phyloP scores from a whole-genome alignment of 805 yeast species.

The Spathaspora boniae region DNA sequence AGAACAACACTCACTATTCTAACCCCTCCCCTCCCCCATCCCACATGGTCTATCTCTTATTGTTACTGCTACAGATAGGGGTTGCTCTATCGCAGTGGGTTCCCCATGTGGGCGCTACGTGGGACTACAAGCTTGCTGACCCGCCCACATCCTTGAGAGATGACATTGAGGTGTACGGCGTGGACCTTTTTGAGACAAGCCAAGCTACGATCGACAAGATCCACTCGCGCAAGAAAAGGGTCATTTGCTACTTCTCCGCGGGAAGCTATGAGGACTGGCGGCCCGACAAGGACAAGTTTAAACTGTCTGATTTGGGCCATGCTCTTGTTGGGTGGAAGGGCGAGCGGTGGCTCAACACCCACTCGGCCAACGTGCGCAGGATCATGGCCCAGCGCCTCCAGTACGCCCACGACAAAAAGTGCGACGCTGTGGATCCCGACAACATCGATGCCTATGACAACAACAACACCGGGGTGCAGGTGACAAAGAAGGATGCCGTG shows the following conservation, averaged over 20 bases:
- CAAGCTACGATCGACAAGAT: slow-evolving; percentile 11
- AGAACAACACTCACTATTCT: too few species aligned
- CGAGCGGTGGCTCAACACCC: slow-evolving; percentile 23
- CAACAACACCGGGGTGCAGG: slow-evolving; percentile 22
- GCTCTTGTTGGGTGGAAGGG: slow-evolving; percentile 25
- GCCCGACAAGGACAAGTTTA: slow-evolving; percentile 17
- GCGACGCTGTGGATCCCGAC: slow-evolving; percentile 30
- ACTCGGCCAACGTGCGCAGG: slow-evolving; percentile 15
- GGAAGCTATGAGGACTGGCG: slow-evolving; percentile 29
- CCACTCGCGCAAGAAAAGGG: slow-evolving; percentile 17
- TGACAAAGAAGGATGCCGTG: slow-evolving; percentile 19
- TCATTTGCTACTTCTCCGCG: slow-evolving; percentile 28
- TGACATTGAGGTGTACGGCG: slow-evolving; percentile 17
- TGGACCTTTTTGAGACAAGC: slow-evolving; percentile 18
- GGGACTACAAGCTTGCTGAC: slow-evolving; percentile 19
- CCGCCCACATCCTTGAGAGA: slow-evolving; percentile 10
- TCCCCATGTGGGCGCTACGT: slow-evolving; percentile 12
- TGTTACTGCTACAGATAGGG: too few species aligned
- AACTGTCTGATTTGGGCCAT: slow-evolving; percentile 18
- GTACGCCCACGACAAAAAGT: slow-evolving; percentile 16
- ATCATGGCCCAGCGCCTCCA: slow-evolving; percentile 19
- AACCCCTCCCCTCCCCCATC: too few species aligned
- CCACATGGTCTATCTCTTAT: too few species aligned
- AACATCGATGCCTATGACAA: slow-evolving; percentile 26
- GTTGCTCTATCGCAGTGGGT: slow-evolving; percentile 8